Base-by-base conservation (phyloP, 352 stramenopile genomes). In the Poterioochromonas sp. region DNA sequence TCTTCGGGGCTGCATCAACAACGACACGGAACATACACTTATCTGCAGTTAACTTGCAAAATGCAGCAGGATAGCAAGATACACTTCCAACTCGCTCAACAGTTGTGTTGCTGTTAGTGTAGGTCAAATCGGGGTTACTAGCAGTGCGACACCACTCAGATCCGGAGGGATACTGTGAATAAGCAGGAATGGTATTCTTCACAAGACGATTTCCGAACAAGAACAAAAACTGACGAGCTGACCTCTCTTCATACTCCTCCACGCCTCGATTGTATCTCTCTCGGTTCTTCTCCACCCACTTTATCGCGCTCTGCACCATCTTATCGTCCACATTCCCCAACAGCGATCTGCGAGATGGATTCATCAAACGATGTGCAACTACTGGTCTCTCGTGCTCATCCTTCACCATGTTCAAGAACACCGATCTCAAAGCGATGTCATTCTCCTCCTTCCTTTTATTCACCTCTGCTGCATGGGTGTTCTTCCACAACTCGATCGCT, bases 31-130 rank as follows among this genome's bases (percentile, higher is more conserved):
- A 74, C 41, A 51, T 74, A 34, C 5, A 74, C 18, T 37, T 32
- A 39, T 58, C 37, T n/a, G 22, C 12, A 1, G 65, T 20, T 40
- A 74, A 37, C 3, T 15, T 40, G 18, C 8, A 3, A 40, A 74
- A 58, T 26, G 65, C 65, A 18, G 65, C 65, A 12, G 65, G 65
- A 74, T 74, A 74, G 29, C 65, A 74, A 26, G 65, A 74, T 11
- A 58, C 65, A 58, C 40, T 40, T 58, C 65, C 65, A 58, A 40
- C 22, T 26, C 65, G 65, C 18, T 74, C n/a, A 29, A 58, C 65
- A n/a, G 65, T 41, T n/a, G n/a, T 51, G 29, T 74, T 39, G 2
- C 53, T 12, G 29, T 74, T 74, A 1, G 41, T 32, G 29, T 37
- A 74, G 2, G 41, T 37, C 11, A 74, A 35, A 40, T 74, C 65